Percentiles rank a stretch among this genome's conserved stretches.
phyloP scores from a whole-genome alignment of 345 rosid species.

The Eucalyptus sideroxylon region DNA sequence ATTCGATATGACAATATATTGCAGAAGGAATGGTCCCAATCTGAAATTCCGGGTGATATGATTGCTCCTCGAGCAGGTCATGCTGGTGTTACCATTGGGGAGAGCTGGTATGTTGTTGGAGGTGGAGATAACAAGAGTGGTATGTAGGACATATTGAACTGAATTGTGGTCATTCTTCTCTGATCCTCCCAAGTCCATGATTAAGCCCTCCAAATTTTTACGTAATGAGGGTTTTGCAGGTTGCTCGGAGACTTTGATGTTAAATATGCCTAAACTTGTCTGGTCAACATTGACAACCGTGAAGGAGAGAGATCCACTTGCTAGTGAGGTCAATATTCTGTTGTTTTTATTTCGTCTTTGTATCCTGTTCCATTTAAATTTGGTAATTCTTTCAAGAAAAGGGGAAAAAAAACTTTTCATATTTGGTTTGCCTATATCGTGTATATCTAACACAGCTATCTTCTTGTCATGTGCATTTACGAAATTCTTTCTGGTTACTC shows the following conservation, averaged over 20 bases:
- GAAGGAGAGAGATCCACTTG: conserved; percentile 84
- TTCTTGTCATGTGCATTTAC: background rate
- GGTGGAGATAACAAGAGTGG: conserved; percentile 97
- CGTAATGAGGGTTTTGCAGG: conserved; percentile 19
- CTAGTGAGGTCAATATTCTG: conserved; percentile 70
- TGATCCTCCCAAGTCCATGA: background rate
- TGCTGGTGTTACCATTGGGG: conserved; percentile 66
- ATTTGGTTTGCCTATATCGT: background rate
- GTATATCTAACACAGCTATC: background rate
- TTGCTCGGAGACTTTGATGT: conserved; percentile 73
- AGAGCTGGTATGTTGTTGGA: conserved; percentile 87
- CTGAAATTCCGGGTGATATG: conserved; percentile 64
- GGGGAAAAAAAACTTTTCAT: background rate
- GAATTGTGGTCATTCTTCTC: background rate
- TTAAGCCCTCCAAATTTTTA: background rate
- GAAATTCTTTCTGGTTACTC: background rate
- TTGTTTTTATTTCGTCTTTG: background rate
- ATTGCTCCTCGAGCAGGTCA: conserved; percentile 92
- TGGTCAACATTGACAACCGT: conserved; percentile 65
- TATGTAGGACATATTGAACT: conserved; percentile 2
- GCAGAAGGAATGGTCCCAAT: conserved; percentile 98
- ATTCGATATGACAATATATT: background rate
- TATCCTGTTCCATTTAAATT: background rate
- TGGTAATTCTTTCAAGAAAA: background rate
- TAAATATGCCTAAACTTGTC: conserved; percentile 77